A percentile compares a stretch with the other conserved stretches of the same genome.
These are phyloP conservation scores for Stephania cephalantha DNA, from an alignment of 164 flowering plant genomes.

Conservation along the genomic window DNA sequence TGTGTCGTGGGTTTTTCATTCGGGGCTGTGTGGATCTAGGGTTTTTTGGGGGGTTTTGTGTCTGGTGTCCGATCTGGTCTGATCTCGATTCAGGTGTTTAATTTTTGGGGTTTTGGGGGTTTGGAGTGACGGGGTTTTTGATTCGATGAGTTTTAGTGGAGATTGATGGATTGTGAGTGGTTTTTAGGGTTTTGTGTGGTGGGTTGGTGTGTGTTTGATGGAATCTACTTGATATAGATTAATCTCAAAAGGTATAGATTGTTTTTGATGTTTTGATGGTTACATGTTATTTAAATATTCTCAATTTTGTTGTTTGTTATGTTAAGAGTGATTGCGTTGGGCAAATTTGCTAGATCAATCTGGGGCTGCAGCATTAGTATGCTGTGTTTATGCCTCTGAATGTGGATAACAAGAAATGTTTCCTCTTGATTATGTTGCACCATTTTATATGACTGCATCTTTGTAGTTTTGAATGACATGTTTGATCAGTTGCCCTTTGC, in stretches of 20 bases:
- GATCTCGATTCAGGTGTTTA: background rate
- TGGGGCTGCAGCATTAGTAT: too few relatives aligned
- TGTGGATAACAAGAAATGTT: too few relatives aligned
- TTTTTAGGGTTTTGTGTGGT: background rate
- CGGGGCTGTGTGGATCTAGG: slow-evolving; percentile 4
- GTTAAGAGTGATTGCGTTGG: too few relatives aligned
- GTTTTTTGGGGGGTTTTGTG: background rate
- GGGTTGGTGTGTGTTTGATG: background rate
- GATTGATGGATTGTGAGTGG: background rate
- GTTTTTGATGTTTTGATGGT: background rate
- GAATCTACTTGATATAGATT: background rate
- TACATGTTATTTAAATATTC: too few relatives aligned
- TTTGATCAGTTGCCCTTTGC: background rate
- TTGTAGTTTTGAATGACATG: background rate
- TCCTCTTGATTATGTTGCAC: too few relatives aligned
- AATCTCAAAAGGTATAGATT: background rate
- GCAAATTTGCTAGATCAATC: too few relatives aligned
- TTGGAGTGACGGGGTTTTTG: background rate
- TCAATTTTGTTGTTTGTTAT: too few relatives aligned
- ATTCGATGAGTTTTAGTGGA: background rate
- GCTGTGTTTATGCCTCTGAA: too few relatives aligned
- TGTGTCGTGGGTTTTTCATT: slow-evolving; percentile 1
- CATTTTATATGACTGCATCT: background rate
- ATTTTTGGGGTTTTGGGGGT: background rate
- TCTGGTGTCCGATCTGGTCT: slow-evolving; percentile 8